Evolutionary conservation across 371 early-diverging fungal species (phyloP).

Genomic region (Smittium mucronatum): DNA sequence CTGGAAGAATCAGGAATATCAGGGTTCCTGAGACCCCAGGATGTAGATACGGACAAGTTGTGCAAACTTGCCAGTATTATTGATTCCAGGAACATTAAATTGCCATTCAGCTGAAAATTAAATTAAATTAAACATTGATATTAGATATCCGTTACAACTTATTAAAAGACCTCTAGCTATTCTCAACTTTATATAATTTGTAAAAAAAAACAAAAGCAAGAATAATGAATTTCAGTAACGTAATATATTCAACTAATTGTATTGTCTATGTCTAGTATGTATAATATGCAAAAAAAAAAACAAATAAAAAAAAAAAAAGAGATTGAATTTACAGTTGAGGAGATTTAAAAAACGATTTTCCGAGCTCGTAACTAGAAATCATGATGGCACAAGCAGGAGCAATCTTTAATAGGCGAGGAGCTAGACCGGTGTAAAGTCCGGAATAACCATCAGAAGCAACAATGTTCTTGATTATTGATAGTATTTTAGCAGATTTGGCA

Average conservation of each 20-base stretch:
- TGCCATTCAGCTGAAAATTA: constrained; percentile 14
- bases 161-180: too few relatives aligned
- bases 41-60: constrained; percentile 40
- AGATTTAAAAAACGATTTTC: constrained; percentile 43
- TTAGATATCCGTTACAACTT: too few relatives aligned
- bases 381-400: constrained; percentile 93
- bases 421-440: constrained; percentile 60
- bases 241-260: too few relatives aligned
- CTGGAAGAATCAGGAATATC: constrained; percentile 39
- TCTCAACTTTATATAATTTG: too few relatives aligned
- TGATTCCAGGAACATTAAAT: constrained; percentile 21
- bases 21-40: constrained; percentile 45
- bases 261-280: too few relatives aligned
- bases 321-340: too few relatives aligned
- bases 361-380: constrained; percentile 73
- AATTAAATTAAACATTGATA: too few relatives aligned
- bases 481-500: neutral
- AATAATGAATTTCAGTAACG: too few relatives aligned
- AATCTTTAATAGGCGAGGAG: constrained; percentile 74
- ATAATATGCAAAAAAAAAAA: too few relatives aligned
- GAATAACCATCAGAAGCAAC: constrained; percentile 51
- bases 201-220: too few relatives aligned
- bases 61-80: constrained; percentile 37
- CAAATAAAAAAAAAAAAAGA: too few relatives aligned
- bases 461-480: constrained; percentile 39